A percentile compares a stretch with the other conserved stretches of the same genome.
Evolutionary conservation across 257 asterid species (phyloP).

Genomic region (Jaltomata sinuosa): DNA sequence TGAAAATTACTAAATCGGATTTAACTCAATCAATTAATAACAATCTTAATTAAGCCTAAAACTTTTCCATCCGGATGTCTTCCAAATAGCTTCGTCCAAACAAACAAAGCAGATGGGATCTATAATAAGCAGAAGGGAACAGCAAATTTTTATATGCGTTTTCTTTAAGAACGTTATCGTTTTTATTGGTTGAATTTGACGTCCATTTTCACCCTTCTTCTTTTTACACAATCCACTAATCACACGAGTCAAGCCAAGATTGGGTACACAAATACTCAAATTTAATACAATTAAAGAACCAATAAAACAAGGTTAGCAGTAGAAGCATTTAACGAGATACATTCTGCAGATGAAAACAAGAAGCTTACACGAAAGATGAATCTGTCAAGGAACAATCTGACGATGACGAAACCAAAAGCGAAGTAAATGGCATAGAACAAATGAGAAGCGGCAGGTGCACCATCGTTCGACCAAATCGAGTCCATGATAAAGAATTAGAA

Average conservation of each 20-base stretch:
- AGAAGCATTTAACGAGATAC: not conserved
- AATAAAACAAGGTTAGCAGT: not conserved
- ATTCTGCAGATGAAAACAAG: not conserved
- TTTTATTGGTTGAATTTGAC: not conserved
- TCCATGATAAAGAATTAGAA: slow-evolving; percentile 33
- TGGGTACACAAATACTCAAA: not conserved
- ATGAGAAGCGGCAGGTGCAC: slow-evolving; percentile 44
- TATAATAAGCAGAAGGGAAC: not conserved
- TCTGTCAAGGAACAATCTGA: slow-evolving; percentile 70
- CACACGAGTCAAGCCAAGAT: not conserved
- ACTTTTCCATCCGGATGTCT: not conserved
- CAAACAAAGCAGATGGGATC: not conserved
- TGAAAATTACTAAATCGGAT: not conserved
- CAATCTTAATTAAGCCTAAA: not conserved
- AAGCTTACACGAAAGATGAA: slow-evolving; percentile 63
- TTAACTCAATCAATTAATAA: not conserved
- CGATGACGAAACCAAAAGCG: slow-evolving; percentile 46
- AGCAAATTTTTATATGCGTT: not conserved
- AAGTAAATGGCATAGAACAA: slow-evolving; percentile 40
- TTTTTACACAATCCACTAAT: not conserved
- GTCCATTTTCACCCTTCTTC: not conserved
- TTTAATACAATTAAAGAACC: not conserved
- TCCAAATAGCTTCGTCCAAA: not conserved
- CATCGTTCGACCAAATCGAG: slow-evolving; percentile 37
- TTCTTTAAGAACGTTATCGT: not conserved